Conservation (phyloP, 331 rosid genomes). For the Malus hybrid region DNA sequence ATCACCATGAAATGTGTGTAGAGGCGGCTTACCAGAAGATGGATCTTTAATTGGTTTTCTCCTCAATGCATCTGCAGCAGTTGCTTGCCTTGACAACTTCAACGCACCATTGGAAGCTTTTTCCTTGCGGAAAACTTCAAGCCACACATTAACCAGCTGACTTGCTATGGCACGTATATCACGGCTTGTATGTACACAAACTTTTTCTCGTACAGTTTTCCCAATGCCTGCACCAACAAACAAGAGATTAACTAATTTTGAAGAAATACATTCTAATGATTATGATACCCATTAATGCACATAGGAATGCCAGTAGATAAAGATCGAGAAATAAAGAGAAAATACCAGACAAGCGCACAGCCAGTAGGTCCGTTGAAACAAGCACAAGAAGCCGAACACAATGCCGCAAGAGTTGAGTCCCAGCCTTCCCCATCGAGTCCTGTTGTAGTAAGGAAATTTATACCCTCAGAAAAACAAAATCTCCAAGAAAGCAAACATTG, state of each 20-base stretch:
- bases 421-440: slow-evolving; percentile 99
- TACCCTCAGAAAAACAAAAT: neutral
- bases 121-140: slow-evolving; percentile 92
- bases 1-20: slow-evolving; percentile 46
- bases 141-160: slow-evolving; percentile 97
- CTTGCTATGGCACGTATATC: slow-evolving; percentile 98
- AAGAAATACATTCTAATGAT: neutral
- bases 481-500: slow-evolving; percentile 1
- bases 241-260: slow-evolving; percentile 3
- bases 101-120: slow-evolving; percentile 79
- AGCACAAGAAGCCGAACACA: slow-evolving; percentile 98
- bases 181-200: slow-evolving; percentile 99
- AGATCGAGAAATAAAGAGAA: neutral
- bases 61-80: slow-evolving; percentile 53
- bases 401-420: slow-evolving; percentile 95
- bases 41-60: slow-evolving; percentile 61
- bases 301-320: neutral
- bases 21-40: slow-evolving; percentile 76
- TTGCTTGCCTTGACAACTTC: slow-evolving; percentile 62
- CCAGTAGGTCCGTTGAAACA: slow-evolving; percentile 81
- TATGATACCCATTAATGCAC: neutral
- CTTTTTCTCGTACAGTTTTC: slow-evolving; percentile 95
- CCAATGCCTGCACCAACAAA: slow-evolving; percentile 74
- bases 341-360: slow-evolving; percentile 89
- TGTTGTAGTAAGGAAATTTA: slow-evolving; percentile 22